Evolutionary conservation across 2,329 filamentous ascomycete species (phyloP).

Genomic region (Exophiala sp.): DNA sequence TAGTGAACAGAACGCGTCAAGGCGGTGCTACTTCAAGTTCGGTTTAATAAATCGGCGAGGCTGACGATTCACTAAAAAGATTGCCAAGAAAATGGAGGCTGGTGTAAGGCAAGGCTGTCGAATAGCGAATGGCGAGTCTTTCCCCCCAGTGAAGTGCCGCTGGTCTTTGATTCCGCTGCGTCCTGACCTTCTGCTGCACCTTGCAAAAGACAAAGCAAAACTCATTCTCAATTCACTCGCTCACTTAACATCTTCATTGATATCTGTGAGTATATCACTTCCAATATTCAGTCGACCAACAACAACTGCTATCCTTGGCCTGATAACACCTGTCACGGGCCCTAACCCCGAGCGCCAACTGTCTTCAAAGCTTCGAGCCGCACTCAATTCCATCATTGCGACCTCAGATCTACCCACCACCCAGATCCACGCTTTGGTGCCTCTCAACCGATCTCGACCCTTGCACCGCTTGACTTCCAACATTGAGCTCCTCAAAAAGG

Average conservation of each 20-base stretch:
- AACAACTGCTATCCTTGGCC: constrained; percentile 1
- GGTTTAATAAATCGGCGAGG: too few species aligned
- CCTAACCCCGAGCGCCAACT: background rate
- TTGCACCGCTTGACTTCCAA: constrained; percentile 4
- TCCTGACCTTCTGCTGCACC: constrained; percentile 14
- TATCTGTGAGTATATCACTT: constrained; percentile 24
- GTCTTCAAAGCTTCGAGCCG: constrained; percentile 4
- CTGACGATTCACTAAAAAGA: background rate
- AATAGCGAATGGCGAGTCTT: background rate
- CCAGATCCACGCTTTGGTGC: constrained; percentile 11
- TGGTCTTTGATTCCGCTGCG: background rate
- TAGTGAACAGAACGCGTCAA: too few species aligned
- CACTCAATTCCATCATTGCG: constrained; percentile 1
- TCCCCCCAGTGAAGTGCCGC: background rate
- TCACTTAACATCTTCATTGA: constrained; percentile 22
- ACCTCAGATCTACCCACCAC: background rate
- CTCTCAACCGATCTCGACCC: constrained; percentile 4
- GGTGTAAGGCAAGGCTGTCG: background rate
- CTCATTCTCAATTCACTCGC: constrained; percentile 16
- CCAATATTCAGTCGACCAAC: constrained; percentile 14
- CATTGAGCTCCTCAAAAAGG: constrained; percentile 11
- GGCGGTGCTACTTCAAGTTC: too few species aligned
- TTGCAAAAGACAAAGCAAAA: constrained; percentile 1
- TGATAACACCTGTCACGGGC: constrained; percentile 2
- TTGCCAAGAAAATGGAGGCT: background rate